Conservation (phyloP, 306 rosid genomes). For the Fagus sylvatica region DNA sequence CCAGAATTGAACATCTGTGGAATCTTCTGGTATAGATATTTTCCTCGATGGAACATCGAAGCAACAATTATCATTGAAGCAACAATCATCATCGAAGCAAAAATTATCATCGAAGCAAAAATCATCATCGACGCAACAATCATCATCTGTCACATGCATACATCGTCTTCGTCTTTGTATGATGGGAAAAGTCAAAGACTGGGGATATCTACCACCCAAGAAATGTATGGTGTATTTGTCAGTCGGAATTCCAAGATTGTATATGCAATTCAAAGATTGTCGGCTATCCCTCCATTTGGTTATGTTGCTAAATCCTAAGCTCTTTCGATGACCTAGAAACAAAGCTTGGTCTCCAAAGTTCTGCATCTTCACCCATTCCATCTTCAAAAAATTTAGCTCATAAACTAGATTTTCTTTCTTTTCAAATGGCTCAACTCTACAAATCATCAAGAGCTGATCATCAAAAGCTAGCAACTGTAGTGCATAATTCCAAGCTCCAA, state of each 20-base stretch:
- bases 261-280: neutral
- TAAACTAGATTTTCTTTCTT: neutral
- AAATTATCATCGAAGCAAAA: too few relatives aligned
- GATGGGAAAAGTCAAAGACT: neutral
- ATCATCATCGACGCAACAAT: neutral
- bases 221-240: neutral
- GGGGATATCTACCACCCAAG: neutral
- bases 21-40: too few relatives aligned
- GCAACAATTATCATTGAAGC: too few relatives aligned
- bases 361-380: neutral
- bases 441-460: neutral
- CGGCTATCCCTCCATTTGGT: neutral
- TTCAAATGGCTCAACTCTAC: neutral
- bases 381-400: neutral
- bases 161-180: neutral
- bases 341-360: neutral
- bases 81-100: too few relatives aligned
- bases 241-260: neutral
- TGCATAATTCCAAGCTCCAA: neutral
- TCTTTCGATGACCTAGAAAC: neutral
- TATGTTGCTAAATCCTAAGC: neutral
- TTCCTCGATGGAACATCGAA: too few relatives aligned
- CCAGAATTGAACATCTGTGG: too few relatives aligned
- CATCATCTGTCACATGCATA: too few relatives aligned
- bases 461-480: neutral